phyloP scores from a whole-genome alignment of 495 filamentous ascomycete species.

The Aspergillus campestris region DNA sequence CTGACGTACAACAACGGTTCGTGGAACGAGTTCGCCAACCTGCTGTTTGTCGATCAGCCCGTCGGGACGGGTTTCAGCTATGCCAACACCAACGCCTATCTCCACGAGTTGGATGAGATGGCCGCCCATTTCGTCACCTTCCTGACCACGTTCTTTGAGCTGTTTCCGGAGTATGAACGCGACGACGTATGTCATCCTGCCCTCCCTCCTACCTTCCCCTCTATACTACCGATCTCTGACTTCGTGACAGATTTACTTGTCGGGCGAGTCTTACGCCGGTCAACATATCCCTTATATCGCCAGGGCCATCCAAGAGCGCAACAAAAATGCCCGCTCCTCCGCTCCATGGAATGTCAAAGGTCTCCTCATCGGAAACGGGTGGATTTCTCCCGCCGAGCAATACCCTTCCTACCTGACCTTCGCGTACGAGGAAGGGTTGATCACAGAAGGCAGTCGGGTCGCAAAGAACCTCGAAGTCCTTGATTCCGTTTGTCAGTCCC shows the following conservation, averaged over 20 bases:
- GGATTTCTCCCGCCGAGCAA: slow-evolving; percentile 85
- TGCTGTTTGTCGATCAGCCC: slow-evolving; percentile 94
- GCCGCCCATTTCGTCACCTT: slow-evolving; percentile 79
- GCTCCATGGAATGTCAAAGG: slow-evolving; percentile 72
- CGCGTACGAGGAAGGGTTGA: slow-evolving; percentile 63
- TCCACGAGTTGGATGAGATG: slow-evolving; percentile 84
- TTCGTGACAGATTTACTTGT: slow-evolving; percentile 69
- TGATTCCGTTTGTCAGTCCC: slow-evolving; percentile 54
- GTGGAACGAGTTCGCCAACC: slow-evolving; percentile 95
- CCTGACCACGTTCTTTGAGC: slow-evolving; percentile 75
- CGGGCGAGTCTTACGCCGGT: slow-evolving; percentile 93
- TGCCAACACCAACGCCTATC: slow-evolving; percentile 75
- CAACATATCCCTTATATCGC: slow-evolving; percentile 97
- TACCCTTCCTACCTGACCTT: slow-evolving; percentile 82
- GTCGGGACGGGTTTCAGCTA: slow-evolving; percentile 96
- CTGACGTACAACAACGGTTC: slow-evolving; percentile 80
- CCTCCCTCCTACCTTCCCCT: background rate
- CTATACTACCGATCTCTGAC: slow-evolving; percentile 19
- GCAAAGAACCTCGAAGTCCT: slow-evolving; percentile 61
- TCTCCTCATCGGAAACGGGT: slow-evolving; percentile 91
- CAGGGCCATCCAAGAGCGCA: slow-evolving; percentile 76
- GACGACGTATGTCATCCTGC: slow-evolving; percentile 65
- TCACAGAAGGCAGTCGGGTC: slow-evolving; percentile 54
- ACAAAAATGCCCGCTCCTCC: slow-evolving; percentile 34
- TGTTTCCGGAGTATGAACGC: slow-evolving; percentile 87